Percentiles rank a stretch among this genome's conserved stretches.
phyloP scores from a whole-genome alignment of 257 asterid species.

The Fraxinus anomala region DNA sequence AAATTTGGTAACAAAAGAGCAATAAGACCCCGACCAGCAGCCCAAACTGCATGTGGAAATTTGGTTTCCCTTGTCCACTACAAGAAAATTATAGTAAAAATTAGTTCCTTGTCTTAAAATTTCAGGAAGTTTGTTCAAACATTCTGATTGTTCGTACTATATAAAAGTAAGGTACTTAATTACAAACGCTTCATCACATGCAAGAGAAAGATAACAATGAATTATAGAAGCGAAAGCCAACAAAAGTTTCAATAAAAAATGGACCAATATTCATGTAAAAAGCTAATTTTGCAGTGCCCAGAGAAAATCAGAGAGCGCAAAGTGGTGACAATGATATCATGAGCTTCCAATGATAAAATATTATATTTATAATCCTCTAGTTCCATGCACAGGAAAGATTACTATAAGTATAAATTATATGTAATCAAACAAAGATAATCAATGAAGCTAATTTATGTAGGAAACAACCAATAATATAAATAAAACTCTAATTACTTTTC shows the following conservation, averaged over 20 bases:
- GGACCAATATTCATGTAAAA: background rate
- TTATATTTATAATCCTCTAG: background rate
- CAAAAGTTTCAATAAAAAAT: background rate
- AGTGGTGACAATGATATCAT: background rate
- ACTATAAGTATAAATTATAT: background rate
- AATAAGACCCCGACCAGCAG: constrained; percentile 95
- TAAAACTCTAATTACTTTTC: too few relatives aligned
- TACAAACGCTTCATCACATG: background rate
- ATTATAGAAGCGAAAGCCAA: background rate
- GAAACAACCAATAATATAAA: too few relatives aligned
- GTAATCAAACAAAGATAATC: background rate
- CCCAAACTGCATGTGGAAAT: constrained; percentile 97
- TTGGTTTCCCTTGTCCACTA: constrained; percentile 93
- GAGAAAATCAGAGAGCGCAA: background rate
- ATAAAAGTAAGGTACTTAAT: background rate
- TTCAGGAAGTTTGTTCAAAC: background rate
- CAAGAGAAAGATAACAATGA: background rate
- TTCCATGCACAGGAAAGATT: constrained; percentile 1
- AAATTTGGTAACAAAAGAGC: constrained; percentile 87
- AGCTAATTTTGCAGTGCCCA: background rate
- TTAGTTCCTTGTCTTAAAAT: constrained; percentile 18
- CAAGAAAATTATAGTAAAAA: constrained; percentile 21
- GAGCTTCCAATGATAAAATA: background rate
- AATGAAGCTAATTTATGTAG: background rate
- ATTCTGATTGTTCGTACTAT: background rate